phyloP scores from a whole-genome alignment of 371 early-diverging fungal genomes.

The Syncephalastrum sp. region DNA sequence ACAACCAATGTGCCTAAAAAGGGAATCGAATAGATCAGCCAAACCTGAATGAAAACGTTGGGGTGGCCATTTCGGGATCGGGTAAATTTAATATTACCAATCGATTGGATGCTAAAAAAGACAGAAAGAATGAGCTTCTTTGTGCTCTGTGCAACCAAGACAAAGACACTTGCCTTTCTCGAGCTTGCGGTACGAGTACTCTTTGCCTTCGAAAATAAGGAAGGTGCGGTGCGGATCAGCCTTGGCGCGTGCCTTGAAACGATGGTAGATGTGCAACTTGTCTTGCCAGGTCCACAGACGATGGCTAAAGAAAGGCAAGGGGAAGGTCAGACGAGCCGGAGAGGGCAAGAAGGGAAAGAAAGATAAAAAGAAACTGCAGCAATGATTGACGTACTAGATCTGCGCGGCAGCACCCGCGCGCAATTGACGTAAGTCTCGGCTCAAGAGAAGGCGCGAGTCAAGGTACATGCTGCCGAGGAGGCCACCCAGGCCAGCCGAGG shows the following conservation, averaged over 20 bases:
- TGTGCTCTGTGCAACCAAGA: conserved; percentile 1
- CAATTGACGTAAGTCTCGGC: conserved; percentile 26
- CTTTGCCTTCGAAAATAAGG: conserved; percentile 30
- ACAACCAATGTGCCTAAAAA: conserved; percentile 26
- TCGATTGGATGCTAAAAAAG: conserved; percentile 17
- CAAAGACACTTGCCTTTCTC: conserved; percentile 22
- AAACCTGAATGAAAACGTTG: background rate
- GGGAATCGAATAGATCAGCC: no score
- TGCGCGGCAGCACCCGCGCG: conserved; percentile 20
- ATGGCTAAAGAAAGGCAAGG: conserved; percentile 12
- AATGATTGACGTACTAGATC: conserved; percentile 16
- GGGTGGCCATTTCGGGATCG: no score
- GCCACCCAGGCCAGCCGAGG: conserved; percentile 24
- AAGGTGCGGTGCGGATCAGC: conserved; percentile 19
- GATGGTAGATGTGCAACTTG: conserved; percentile 25
- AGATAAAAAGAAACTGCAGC: background rate
- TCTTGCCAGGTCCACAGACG: conserved; percentile 26
- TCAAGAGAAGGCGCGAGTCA: conserved; percentile 26
- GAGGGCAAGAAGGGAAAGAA: background rate
- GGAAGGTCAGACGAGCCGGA: no score
- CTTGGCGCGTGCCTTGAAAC: conserved; percentile 27
- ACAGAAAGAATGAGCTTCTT: background rate
- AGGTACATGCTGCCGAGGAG: conserved; percentile 33
- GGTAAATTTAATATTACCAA: conserved; percentile 9
- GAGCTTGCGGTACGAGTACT: conserved; percentile 26